phyloP scores from a whole-genome alignment of 768 basidiomycete genomes.

The Leucocoprinus sp. region DNA sequence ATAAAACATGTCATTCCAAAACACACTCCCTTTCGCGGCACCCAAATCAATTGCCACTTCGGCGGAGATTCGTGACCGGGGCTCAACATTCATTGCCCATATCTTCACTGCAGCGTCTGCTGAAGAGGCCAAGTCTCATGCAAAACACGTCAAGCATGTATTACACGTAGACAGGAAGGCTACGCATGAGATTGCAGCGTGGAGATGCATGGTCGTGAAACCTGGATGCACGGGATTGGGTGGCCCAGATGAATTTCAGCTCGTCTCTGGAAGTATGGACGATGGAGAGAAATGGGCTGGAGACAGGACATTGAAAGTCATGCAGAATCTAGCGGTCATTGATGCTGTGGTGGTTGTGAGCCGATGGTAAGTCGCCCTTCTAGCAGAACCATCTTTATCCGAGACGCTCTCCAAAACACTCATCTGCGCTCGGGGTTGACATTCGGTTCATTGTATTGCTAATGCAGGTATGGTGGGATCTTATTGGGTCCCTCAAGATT shows the following conservation, averaged over 20 bases:
- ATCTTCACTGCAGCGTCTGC: constrained; percentile 48
- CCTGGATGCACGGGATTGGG: constrained; percentile 53
- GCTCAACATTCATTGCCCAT: constrained; percentile 62
- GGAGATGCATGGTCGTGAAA: constrained; percentile 71
- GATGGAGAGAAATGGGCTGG: constrained; percentile 76
- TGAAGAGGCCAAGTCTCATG: constrained; percentile 39
- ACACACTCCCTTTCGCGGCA: constrained; percentile 22
- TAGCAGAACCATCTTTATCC: neutral
- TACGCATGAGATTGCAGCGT: constrained; percentile 69
- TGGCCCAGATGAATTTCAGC: constrained; percentile 71
- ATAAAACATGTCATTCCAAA: neutral
- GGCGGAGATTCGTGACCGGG: constrained; percentile 68
- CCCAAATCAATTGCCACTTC: constrained; percentile 48
- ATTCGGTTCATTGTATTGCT: neutral
- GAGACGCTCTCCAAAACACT: neutral
- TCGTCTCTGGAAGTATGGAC: constrained; percentile 56
- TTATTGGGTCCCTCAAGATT: constrained; percentile 73
- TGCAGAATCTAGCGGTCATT: constrained; percentile 61
- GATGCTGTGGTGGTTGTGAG: constrained; percentile 77
- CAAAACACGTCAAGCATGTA: constrained; percentile 47
- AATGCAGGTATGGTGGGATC: constrained; percentile 71
- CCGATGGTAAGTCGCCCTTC: constrained; percentile 48
- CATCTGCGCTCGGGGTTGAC: neutral
- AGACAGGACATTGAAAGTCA: constrained; percentile 49
- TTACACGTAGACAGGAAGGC: constrained; percentile 52